Percentiles rank a stretch among this genome's conserved stretches.
Conservation (phyloP, 2,329 filamentous ascomycete genomes). For the Aspergillus novoparasiticus region DNA sequence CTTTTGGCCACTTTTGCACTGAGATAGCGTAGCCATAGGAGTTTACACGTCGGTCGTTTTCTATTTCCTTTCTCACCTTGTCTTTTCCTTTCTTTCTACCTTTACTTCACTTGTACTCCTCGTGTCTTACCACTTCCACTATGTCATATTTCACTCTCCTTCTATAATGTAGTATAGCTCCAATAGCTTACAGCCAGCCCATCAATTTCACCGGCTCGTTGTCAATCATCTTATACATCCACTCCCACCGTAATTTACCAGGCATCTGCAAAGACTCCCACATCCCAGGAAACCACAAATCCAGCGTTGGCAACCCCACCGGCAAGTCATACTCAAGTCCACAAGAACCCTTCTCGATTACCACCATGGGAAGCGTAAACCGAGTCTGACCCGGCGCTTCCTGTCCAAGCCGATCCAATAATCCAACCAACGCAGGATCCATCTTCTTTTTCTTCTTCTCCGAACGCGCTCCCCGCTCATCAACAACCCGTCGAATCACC, state of each 20-base stretch:
- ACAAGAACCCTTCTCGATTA: conserved; percentile 10
- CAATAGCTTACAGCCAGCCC: conserved; percentile 30
- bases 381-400: conserved; percentile 40
- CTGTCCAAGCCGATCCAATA: conserved; percentile 23
- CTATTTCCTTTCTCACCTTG: conserved; percentile 3
- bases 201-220: conserved; percentile 34
- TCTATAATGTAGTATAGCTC: conserved; percentile 29
- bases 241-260: conserved; percentile 40
- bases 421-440: not conserved
- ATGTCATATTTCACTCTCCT: conserved; percentile 10
- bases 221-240: conserved; percentile 45
- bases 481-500: conserved; percentile 18
- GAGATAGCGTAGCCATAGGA: conserved; percentile 20
- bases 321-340: conserved; percentile 16
- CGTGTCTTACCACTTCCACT: conserved; percentile 7
- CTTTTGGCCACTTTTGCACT: conserved; percentile 13
- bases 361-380: conserved; percentile 46
- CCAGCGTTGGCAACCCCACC: conserved; percentile 33
- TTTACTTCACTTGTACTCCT: conserved; percentile 5
- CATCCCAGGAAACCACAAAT: conserved; percentile 20
- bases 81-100: not conserved
- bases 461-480: conserved; percentile 3
- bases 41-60: conserved; percentile 13
- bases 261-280: conserved; percentile 9
- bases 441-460: not conserved